phyloP scores from a whole-genome alignment of 768 basidiomycete species.

The Russula brevipes region DNA sequence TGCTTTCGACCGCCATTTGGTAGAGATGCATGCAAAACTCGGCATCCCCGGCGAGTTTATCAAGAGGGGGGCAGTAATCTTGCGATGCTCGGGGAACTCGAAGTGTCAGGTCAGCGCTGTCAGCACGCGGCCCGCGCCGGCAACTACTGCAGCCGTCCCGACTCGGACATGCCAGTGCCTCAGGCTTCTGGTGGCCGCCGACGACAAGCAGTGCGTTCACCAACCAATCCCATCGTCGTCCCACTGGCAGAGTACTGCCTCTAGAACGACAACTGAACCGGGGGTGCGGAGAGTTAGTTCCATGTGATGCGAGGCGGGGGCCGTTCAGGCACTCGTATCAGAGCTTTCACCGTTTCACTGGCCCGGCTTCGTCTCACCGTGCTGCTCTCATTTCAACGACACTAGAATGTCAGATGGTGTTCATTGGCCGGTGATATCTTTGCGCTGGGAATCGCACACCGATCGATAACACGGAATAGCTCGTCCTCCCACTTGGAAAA shows the following conservation, averaged over 20 bases:
- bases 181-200: conserved; percentile 40
- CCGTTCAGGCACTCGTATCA: conserved; percentile 5
- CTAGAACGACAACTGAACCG: conserved; percentile 74
- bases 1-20: conserved; percentile 79
- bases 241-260: conserved; percentile 82
- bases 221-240: conserved; percentile 65
- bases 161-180: no score
- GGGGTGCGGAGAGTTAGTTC: conserved; percentile 42
- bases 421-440: conserved; percentile 52
- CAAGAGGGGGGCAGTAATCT: no score
- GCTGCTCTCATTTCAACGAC: conserved; percentile 50
- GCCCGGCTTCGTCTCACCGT: conserved; percentile 11
- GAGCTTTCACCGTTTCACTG: not conserved
- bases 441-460: conserved; percentile 85
- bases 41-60: no score
- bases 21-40: conserved; percentile 56
- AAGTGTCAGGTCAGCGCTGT: conserved; percentile 50
- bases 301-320: conserved; percentile 26
- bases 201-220: conserved; percentile 37
- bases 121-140: no score
- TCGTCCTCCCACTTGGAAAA: no score
- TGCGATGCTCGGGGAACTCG: no score
- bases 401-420: conserved; percentile 48
- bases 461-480: conserved; percentile 89
- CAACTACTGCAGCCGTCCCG: no score